These are phyloP conservation scores for Luzula sylvatica DNA, from an alignment of 176 grass and related monocot species.

Conservation along the genomic window DNA sequence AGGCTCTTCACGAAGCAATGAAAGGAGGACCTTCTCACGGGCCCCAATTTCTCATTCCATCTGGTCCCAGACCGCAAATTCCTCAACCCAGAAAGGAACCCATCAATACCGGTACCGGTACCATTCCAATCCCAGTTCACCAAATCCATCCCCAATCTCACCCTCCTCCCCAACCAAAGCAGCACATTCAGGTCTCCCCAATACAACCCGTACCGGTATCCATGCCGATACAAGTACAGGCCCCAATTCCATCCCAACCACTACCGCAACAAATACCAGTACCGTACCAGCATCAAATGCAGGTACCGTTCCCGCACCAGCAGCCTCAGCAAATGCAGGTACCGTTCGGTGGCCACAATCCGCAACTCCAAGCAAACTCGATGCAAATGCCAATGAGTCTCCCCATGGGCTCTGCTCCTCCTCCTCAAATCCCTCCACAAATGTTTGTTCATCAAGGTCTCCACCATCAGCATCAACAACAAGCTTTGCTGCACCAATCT, in stretches of 20 bases:
- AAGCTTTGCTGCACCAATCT: conserved; percentile 65
- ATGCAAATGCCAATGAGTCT: conserved; percentile 65
- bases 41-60: conserved; percentile 25
- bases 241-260: conserved; percentile 29
- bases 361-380: conserved; percentile 49
- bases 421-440: no score
- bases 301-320: conserved; percentile 42
- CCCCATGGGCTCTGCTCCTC: conserved; percentile 35
- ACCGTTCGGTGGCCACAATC: conserved; percentile 30
- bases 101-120: neutral
- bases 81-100: conserved; percentile 16
- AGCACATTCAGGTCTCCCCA: conserved; percentile 36
- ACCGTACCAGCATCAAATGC: conserved; percentile 20
- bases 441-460: conserved; percentile 56
- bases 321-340: conserved; percentile 45
- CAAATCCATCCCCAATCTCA: conserved; percentile 19
- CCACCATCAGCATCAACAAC: conserved; percentile 47
- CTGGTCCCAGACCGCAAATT: conserved; percentile 40
- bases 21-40: conserved; percentile 27
- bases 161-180: conserved; percentile 25
- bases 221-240: neutral
- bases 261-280: conserved; percentile 27
- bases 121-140: neutral
- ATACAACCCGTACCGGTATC: neutral
- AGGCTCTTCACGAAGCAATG: conserved; percentile 40